A percentile compares a stretch with the other conserved stretches of the same genome.
Evolutionary conservation across 495 filamentous ascomycete genomes (phyloP).

Genomic region (Aspergillus nidulans): DNA sequence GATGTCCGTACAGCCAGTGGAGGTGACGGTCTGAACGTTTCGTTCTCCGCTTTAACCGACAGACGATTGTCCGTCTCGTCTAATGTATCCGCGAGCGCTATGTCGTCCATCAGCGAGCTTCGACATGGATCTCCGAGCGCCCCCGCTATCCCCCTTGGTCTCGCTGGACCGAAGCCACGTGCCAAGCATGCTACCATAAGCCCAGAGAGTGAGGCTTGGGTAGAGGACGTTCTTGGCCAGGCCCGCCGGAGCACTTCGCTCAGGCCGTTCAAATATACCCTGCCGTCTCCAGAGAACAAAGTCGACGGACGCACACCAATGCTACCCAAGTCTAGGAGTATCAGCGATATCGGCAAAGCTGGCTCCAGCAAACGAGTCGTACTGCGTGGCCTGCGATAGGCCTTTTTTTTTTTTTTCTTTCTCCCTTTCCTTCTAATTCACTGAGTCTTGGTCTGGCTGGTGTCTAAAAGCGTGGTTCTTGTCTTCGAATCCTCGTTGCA

Average conservation of each 20-base stretch:
- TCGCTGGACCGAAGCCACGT: slow-evolving; percentile 46
- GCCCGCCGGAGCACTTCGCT: slow-evolving; percentile 37
- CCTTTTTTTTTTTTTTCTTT: slow-evolving; percentile 10
- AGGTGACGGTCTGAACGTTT: slow-evolving; percentile 22
- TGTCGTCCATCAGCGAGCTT: slow-evolving; percentile 24
- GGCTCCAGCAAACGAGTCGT: slow-evolving; percentile 37
- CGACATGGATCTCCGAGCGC: slow-evolving; percentile 18
- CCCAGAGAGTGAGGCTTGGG: slow-evolving; percentile 51
- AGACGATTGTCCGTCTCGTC: slow-evolving; percentile 39
- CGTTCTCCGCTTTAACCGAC: slow-evolving; percentile 26
- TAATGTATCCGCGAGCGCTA: slow-evolving; percentile 29
- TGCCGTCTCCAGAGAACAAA: slow-evolving; percentile 16
- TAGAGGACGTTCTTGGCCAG: slow-evolving; percentile 42
- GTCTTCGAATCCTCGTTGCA: neutral
- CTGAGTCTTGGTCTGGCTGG: neutral
- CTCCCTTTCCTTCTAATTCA: neutral
- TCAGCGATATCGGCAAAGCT: slow-evolving; percentile 37
- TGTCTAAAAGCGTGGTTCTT: neutral
- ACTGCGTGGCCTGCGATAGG: slow-evolving; percentile 31
- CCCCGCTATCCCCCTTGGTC: slow-evolving; percentile 37
- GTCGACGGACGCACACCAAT: neutral
- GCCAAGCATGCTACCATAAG: slow-evolving; percentile 43
- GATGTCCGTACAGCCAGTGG: slow-evolving; percentile 28
- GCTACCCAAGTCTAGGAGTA: slow-evolving; percentile 35
- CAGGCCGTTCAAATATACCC: slow-evolving; percentile 17